Conservation (phyloP, 805 yeast species). For the Candida orba region DNA sequence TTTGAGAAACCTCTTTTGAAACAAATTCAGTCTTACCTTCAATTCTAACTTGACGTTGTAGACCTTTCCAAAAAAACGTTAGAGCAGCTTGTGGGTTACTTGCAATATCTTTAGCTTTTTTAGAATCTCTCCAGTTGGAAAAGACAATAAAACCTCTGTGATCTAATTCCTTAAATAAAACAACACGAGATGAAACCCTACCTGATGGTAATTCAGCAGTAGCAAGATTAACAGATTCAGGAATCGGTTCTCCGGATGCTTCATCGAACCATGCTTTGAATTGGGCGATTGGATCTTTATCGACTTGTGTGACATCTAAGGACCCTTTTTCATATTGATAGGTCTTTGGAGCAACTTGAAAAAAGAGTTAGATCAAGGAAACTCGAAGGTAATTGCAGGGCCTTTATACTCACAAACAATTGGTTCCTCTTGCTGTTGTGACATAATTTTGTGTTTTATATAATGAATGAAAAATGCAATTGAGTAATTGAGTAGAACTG, state of each 20-base stretch:
- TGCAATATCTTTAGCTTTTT: conserved; percentile 64
- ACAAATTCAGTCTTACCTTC: conserved; percentile 81
- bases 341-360: conserved; percentile 68
- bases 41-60: conserved; percentile 88
- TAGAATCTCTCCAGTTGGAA: conserved; percentile 87
- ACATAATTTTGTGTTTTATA: neutral
- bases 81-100: conserved; percentile 77
- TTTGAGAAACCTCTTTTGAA: conserved; percentile 61
- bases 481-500: no score
- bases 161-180: conserved; percentile 86
- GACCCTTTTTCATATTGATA: conserved; percentile 75
- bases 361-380: neutral
- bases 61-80: conserved; percentile 85
- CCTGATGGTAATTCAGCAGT: conserved; percentile 88
- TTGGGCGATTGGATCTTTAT: conserved; percentile 60
- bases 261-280: conserved; percentile 82
- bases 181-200: conserved; percentile 78
- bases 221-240: conserved; percentile 82
- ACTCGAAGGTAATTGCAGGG: no score
- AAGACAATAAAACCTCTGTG: conserved; percentile 76
- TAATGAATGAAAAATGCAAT: no score
- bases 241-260: conserved; percentile 58
- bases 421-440: conserved; percentile 12
- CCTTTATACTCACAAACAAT: conserved; percentile 17
- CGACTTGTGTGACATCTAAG: conserved; percentile 47